Evolutionary conservation across 495 filamentous ascomycete species (phyloP), one percentile per base, ranked within the genome.

Genomic region (Penicillium goetzii): DNA sequence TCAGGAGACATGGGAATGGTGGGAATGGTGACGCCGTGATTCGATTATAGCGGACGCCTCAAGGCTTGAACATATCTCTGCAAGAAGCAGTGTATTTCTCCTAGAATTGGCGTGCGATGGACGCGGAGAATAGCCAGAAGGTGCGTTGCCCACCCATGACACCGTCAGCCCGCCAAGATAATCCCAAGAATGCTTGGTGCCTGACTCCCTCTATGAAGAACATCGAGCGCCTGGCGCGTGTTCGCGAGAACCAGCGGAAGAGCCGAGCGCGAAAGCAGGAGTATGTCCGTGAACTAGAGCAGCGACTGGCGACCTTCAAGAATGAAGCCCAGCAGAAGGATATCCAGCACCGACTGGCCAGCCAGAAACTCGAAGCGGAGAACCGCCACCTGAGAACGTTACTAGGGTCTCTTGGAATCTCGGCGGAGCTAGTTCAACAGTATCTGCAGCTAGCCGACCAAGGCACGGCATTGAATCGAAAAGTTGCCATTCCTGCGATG

Each of bases 191-290:
- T 26, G n/a, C 26, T 38, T 38, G 38, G 36, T 41, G 59, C 28
- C 59, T 73, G 57, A 74, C 65, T 57, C 3, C n/a, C 7, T n/a
- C 32, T 25, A 47, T 10, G 15, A 47, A 80, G 75, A 65, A 74
- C 56, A 32, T 64, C 25, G 73, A 77, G n/a, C 73, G 73, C 62
- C 72, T 77, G 17, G 76, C 78, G 11, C 76, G 79, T n/a, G 70
- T 81, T 51, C 83, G 92, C n/a, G 89, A 93, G 52, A 95, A 95
- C 72, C 92, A 95, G 69, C 85, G 92, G 47, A 89, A 87, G 40
- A 92, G 89, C 51, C 87, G 92, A 26, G 90, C 90, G 14, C 81
- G 88, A 25, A 85, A 86, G 61, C 92, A 90, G 76, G 88, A 92
- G 70, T 90, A 96, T 70, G 74, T 92, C 21, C 77, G 84, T 36